Percentiles rank a stretch among this genome's conserved stretches.
Conservation (phyloP, 495 filamentous ascomycete species). For the Podospora anserina region DNA sequence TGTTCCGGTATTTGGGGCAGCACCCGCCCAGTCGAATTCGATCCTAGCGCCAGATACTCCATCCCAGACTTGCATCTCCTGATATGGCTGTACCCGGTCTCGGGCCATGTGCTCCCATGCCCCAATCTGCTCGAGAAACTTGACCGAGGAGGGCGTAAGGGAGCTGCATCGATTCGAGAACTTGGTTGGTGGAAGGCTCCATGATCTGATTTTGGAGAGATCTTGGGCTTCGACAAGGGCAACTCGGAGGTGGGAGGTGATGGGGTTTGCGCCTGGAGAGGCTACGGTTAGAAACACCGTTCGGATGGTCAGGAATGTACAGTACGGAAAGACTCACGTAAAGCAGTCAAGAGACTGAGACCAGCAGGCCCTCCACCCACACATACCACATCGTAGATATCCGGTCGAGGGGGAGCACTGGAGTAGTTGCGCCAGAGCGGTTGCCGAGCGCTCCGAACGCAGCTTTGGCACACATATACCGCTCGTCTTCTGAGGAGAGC, state of each 20-base stretch:
- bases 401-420: slow-evolving; percentile 40
- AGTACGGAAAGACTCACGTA: slow-evolving; percentile 56
- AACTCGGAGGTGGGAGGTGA: slow-evolving; percentile 72
- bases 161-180: slow-evolving; percentile 96
- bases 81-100: slow-evolving; percentile 76
- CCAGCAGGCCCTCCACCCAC: slow-evolving; percentile 97
- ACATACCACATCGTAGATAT: slow-evolving; percentile 91
- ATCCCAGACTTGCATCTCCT: slow-evolving; percentile 97
- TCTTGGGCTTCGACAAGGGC: slow-evolving; percentile 90
- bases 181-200: slow-evolving; percentile 60
- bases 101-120: slow-evolving; percentile 76
- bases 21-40: slow-evolving; percentile 73
- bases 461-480: slow-evolving; percentile 45
- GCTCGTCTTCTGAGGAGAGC: slow-evolving; percentile 21
- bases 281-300: slow-evolving; percentile 8
- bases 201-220: slow-evolving; percentile 60
- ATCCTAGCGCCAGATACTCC: slow-evolving; percentile 83
- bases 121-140: slow-evolving; percentile 70
- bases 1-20: slow-evolving; percentile 36
- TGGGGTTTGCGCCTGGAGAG: slow-evolving; percentile 57
- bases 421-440: slow-evolving; percentile 38
- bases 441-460: slow-evolving; percentile 38
- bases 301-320: not conserved
- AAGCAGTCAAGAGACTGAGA: slow-evolving; percentile 78
- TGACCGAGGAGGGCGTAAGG: slow-evolving; percentile 77